Base-by-base conservation (phyloP, 2,329 filamentous ascomycete species). In the Clonostachys rhizophaga region DNA sequence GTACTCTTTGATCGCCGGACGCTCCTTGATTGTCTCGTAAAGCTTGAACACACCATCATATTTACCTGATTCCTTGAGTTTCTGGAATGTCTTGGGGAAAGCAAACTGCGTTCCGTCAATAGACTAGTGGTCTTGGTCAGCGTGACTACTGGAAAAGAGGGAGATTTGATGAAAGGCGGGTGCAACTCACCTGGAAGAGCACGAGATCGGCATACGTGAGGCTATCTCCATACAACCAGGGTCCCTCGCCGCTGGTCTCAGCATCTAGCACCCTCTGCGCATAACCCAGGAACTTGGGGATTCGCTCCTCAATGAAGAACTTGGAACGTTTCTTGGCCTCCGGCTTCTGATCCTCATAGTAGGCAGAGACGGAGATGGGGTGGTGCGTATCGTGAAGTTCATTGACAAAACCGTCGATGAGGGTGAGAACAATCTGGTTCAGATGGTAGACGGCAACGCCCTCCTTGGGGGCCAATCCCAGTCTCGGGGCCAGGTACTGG, bases 381-480 rank as follows among this genome's bases (percentile, higher is more conserved):
- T 92, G 88, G 61, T 92, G 88, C 24, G 80, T 83, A 55, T 91
- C 86, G 60, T 91, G 88, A 1, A 81, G 63, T 66, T 91, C 88
- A 54, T 85, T 83, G 57, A 79, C 79, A 42, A 91, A 64, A 1
- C 78, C 78, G 56, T 92, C 88, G 16, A 91, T 65, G 2, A 86
- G 83, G 4, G 87, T 91, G 49, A 91, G 65, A 0, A 76, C 72
- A 30, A 91, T 73, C 43, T 72, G 74, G 49, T 88, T 82, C 51
- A 89, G 69, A 47, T 77, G 74, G 52, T 78, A 84, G 42, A 78
- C 63, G 5, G 69, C 79, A 3, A 71, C 16, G 8, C 42, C 39
- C 16, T 62, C 52, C 2, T 68, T 66, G 2, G 71, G 67, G 1
- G 72, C 75, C 1, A 90, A 71, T 0, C 76, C 79, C 1, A 88